A percentile compares a stretch with the other conserved stretches of the same genome.
These are phyloP conservation scores for Starmerella tilneyi DNA, from an alignment of 805 yeast genomes.

Conservation along the genomic window DNA sequence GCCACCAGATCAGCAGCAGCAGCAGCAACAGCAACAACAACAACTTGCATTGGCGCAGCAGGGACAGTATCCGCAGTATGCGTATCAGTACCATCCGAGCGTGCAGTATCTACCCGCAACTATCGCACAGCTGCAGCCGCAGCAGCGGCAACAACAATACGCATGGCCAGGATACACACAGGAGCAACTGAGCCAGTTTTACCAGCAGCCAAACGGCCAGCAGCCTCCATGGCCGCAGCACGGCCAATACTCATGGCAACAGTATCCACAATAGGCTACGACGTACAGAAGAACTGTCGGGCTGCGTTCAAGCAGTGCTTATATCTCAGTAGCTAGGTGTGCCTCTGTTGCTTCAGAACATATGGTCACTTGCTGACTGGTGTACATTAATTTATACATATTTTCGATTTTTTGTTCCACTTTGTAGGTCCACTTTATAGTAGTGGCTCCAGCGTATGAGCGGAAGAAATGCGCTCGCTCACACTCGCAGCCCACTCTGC, in stretches of 20 bases:
- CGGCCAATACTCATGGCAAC: constrained; percentile 6
- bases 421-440: neutral
- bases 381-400: constrained; percentile 3
- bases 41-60: constrained; percentile 7
- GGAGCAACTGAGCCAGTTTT: constrained; percentile 4
- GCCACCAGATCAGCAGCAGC: neutral
- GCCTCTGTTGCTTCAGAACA: too few species aligned
- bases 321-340: too few species aligned
- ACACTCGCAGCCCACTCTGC: constrained; percentile 5
- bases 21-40: constrained; percentile 1
- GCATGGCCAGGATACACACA: constrained; percentile 8
- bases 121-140: neutral
- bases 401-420: neutral
- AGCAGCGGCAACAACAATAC: constrained; percentile 6
- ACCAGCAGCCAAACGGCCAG: constrained; percentile 4
- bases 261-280: constrained; percentile 11
- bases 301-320: too few species aligned
- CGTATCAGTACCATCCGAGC: constrained; percentile 3
- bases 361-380: too few species aligned
- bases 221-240: constrained; percentile 12
- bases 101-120: neutral
- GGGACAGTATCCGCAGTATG: constrained; percentile 12
- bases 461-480: neutral
- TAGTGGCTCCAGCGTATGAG: neutral
- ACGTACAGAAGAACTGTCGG: too few species aligned